Percentiles rank a stretch among this genome's conserved stretches.
Evolutionary conservation across 2,329 filamentous ascomycete species (phyloP).

Genomic region (Pezicula rhizophila): DNA sequence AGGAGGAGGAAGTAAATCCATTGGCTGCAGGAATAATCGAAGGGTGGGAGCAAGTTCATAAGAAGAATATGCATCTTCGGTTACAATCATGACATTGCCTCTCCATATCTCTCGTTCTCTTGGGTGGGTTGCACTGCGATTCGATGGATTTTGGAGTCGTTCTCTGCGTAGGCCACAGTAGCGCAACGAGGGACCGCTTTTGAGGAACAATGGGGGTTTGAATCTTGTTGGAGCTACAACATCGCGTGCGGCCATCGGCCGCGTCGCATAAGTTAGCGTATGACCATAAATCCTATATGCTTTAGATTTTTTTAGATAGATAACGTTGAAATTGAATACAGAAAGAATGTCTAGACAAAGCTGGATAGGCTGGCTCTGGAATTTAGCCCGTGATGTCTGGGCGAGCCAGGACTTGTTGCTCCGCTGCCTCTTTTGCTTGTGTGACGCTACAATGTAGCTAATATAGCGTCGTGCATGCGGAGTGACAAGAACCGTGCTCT

Average conservation of each 20-base stretch:
- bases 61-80: conserved; percentile 73
- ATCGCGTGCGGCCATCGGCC: conserved; percentile 28
- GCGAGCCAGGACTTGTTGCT: conserved; percentile 5
- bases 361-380: not conserved
- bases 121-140: conserved; percentile 26
- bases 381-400: not conserved
- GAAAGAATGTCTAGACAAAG: not conserved
- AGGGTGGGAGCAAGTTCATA: conserved; percentile 78
- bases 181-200: conserved; percentile 83
- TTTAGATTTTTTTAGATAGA: not conserved
- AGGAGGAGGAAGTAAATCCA: conserved; percentile 74
- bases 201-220: conserved; percentile 75
- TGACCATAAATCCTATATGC: conserved; percentile 12
- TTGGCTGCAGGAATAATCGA: conserved; percentile 79
- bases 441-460: conserved; percentile 3
- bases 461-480: conserved; percentile 7
- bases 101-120: conserved; percentile 79
- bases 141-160: conserved; percentile 32
- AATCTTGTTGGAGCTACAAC: conserved; percentile 58
- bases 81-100: conserved; percentile 93
- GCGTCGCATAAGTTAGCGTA: conserved; percentile 29
- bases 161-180: conserved; percentile 79
- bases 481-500: conserved; percentile 1
- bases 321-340: not conserved
- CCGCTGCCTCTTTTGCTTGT: not conserved